These are phyloP conservation scores for Exophiala viscosa DNA, from an alignment of 2,329 filamentous ascomycete species.

Conservation along the genomic window DNA sequence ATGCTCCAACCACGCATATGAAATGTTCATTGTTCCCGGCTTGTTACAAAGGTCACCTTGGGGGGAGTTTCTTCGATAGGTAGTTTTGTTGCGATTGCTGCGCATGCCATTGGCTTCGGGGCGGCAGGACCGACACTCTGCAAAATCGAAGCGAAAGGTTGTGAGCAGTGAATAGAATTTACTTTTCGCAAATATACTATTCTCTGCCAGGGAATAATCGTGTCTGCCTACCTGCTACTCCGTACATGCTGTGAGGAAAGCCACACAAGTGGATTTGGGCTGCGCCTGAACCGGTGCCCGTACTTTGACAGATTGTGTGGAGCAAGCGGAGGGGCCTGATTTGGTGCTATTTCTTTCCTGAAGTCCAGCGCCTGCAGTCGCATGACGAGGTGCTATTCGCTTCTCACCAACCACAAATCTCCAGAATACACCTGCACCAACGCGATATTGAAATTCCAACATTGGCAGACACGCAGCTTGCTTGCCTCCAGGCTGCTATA, in stretches of 20 bases:
- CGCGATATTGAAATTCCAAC: not conserved
- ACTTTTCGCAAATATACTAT: constrained; percentile 1
- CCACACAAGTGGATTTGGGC: too few relatives aligned
- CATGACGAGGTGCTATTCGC: constrained; percentile 18
- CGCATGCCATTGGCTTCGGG: constrained; percentile 25
- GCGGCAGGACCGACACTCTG: constrained; percentile 24
- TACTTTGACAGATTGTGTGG: not conserved
- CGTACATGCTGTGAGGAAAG: too few relatives aligned
- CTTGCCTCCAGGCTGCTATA: constrained; percentile 3
- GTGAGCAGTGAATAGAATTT: constrained; percentile 26
- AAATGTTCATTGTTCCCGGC: constrained; percentile 22
- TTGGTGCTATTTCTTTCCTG: not conserved
- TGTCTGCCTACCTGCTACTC: constrained; percentile 1
- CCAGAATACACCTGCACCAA: not conserved
- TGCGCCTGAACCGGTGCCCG: too few relatives aligned
- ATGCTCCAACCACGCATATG: constrained; percentile 20
- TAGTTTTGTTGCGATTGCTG: constrained; percentile 25
- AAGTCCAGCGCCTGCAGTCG: constrained; percentile 16
- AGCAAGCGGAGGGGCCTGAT: not conserved
- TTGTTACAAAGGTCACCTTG: constrained; percentile 21
- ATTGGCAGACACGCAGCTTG: constrained; percentile 5
- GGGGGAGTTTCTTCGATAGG: constrained; percentile 21
- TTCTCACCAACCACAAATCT: constrained; percentile 14
- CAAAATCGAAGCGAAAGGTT: constrained; percentile 23
- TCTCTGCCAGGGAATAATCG: not conserved